Evolutionary conservation across 371 early-diverging fungal species (phyloP).

Genomic region (Mortierella sp.): DNA sequence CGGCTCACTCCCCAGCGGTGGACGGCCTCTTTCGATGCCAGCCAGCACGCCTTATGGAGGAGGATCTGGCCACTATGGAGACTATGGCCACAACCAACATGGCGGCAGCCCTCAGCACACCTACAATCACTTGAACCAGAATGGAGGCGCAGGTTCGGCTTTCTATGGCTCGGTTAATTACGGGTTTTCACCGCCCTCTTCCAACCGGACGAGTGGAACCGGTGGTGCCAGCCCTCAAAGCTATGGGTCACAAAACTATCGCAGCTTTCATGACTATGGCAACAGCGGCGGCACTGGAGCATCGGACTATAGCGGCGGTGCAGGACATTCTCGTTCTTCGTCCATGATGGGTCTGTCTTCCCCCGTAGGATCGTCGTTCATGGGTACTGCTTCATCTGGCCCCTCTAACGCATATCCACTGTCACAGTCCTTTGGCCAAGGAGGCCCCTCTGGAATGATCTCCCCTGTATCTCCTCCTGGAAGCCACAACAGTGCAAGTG

Average conservation of each 20-base stretch:
- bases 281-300: slow-evolving; percentile 19
- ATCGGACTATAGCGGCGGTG: slow-evolving; percentile 26
- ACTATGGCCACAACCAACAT: slow-evolving; percentile 38
- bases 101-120: slow-evolving; percentile 28
- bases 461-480: slow-evolving; percentile 43
- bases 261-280: slow-evolving; percentile 36
- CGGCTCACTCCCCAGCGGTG: slow-evolving; percentile 12
- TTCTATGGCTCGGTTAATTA: slow-evolving; percentile 33
- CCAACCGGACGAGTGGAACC: slow-evolving; percentile 16
- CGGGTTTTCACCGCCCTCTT: slow-evolving; percentile 31
- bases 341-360: slow-evolving; percentile 53
- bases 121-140: slow-evolving; percentile 26
- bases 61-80: slow-evolving; percentile 29
- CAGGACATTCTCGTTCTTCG: slow-evolving; percentile 38
- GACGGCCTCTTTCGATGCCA: slow-evolving; percentile 42
- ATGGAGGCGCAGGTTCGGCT: slow-evolving; percentile 22
- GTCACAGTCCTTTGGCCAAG: slow-evolving; percentile 44
- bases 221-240: slow-evolving; percentile 20
- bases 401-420: slow-evolving; percentile 32
- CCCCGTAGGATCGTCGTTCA: slow-evolving; percentile 46
- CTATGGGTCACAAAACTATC: slow-evolving; percentile 29
- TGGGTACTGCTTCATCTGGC: slow-evolving; percentile 33
- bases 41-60: slow-evolving; percentile 35
- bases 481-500: slow-evolving; percentile 16
- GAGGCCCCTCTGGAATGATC: slow-evolving; percentile 37